Percentiles rank a stretch among this genome's conserved stretches.
phyloP scores from a whole-genome alignment of 208 protist genomes.

The Endotrypanum monterogeii region DNA sequence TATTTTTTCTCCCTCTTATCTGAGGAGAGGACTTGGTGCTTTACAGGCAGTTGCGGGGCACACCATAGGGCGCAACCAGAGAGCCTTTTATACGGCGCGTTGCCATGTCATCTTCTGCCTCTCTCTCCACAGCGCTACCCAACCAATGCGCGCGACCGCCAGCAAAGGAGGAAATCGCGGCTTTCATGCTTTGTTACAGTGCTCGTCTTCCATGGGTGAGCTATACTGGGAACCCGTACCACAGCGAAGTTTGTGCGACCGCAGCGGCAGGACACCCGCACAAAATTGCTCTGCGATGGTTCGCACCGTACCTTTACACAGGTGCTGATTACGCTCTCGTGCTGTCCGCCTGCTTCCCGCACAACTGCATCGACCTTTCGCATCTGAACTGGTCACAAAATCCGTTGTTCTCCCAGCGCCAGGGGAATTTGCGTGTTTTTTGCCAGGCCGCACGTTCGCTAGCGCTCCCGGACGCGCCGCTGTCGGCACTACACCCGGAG shows the following conservation, averaged over 20 bases:
- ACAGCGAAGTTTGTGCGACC: neutral
- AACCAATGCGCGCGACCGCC: slow-evolving; percentile 5
- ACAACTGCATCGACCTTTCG: slow-evolving; percentile 52
- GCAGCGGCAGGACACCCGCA: neutral
- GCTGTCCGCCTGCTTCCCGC: slow-evolving; percentile 63
- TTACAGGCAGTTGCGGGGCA: neutral
- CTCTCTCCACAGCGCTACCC: neutral
- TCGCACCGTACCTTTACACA: slow-evolving; percentile 56
- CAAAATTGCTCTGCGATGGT: neutral
- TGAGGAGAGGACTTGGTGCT: neutral
- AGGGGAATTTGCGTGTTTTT: slow-evolving; percentile 60
- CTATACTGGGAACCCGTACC: neutral
- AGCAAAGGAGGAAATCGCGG: slow-evolving; percentile 29
- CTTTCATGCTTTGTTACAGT: slow-evolving; percentile 49
- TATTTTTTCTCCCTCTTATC: neutral
- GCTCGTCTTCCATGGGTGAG: slow-evolving; percentile 28
- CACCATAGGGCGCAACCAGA: neutral
- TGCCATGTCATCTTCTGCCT: neutral
- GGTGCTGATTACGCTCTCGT: slow-evolving; percentile 78
- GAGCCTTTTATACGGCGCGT: neutral
- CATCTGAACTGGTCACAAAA: slow-evolving; percentile 54
- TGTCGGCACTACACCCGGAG: slow-evolving; percentile 45
- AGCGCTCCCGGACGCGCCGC: slow-evolving; percentile 45
- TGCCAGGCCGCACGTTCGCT: slow-evolving; percentile 47
- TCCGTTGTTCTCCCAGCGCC: slow-evolving; percentile 54